Evolutionary conservation across 805 yeast species (phyloP).

Genomic region (Sugiyamaella floridensis): DNA sequence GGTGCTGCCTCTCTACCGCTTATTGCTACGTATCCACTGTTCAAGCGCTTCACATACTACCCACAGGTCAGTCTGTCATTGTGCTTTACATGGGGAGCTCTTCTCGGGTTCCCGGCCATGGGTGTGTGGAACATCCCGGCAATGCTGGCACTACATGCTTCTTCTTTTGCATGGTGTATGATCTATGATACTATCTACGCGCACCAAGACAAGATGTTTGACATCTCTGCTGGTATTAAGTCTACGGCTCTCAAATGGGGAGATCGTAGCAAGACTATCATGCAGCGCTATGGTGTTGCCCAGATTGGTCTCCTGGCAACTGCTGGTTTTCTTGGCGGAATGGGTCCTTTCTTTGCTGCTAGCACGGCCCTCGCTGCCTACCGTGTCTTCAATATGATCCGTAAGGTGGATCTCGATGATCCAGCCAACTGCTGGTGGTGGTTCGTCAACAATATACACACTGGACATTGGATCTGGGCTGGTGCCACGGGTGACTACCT

Average conservation of each 20-base stretch:
- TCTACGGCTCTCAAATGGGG: conserved; percentile 97
- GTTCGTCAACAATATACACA: conserved; percentile 68
- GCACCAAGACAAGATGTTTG: conserved; percentile 91
- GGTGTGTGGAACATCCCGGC: conserved; percentile 72
- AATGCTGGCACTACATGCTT: conserved; percentile 68
- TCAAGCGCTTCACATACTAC: conserved; percentile 90
- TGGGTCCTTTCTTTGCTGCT: conserved; percentile 77
- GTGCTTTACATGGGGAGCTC: conserved; percentile 91
- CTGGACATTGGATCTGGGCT: conserved; percentile 37
- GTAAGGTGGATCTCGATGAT: conserved; percentile 65
- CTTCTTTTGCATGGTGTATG: conserved; percentile 89
- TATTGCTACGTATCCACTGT: conserved; percentile 83
- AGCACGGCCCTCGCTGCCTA: conserved; percentile 63
- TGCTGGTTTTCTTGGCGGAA: conserved; percentile 69
- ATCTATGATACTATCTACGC: conserved; percentile 95
- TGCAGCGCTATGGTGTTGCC: conserved; percentile 53
- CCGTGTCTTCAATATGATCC: conserved; percentile 62
- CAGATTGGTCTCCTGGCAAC: conserved; percentile 59
- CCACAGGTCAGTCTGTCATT: conserved; percentile 81
- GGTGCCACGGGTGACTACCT: conserved; percentile 35
- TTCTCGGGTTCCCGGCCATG: conserved; percentile 94
- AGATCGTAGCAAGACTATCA: conserved; percentile 59
- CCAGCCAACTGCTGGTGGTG: conserved; percentile 79
- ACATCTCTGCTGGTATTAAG: conserved; percentile 83
- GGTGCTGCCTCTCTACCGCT: conserved; percentile 77